A percentile compares a stretch with the other conserved stretches of the same genome.
Evolutionary conservation across 169 alveolate genomes (phyloP).

Genomic region (Eimeria mitis): DNA sequence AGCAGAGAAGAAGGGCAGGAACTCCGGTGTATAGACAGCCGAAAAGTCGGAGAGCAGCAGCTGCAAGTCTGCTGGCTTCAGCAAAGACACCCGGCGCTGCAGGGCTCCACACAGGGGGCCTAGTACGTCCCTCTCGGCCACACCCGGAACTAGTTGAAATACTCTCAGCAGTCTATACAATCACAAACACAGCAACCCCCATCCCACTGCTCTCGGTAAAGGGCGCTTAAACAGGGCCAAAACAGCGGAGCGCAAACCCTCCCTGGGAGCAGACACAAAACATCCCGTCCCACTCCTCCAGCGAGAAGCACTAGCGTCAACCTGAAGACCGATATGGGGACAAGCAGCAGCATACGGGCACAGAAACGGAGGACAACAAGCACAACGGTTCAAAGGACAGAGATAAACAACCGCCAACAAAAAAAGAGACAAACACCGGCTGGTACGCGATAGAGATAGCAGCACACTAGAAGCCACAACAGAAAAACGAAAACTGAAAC

Average conservation of each 20-base stretch:
- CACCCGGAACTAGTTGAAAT: conserved; percentile 37
- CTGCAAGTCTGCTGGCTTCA: conserved; percentile 48
- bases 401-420: background rate
- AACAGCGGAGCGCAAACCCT: background rate
- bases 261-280: background rate
- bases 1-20: conserved; percentile 35
- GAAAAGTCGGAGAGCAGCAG: conserved; percentile 46
- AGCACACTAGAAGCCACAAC: background rate
- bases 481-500: background rate
- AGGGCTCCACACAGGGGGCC: conserved; percentile 5
- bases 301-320: background rate
- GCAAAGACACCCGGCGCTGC: conserved; percentile 25
- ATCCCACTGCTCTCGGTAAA: background rate
- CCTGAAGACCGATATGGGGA: background rate
- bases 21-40: conserved; percentile 37
- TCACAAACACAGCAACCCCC: background rate
- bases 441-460: background rate
- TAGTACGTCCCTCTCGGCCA: conserved; percentile 44
- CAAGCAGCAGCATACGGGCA: background rate
- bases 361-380: background rate
- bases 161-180: conserved; percentile 27
- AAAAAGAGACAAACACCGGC: background rate
- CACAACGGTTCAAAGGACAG: background rate
- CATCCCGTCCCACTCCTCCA: background rate
- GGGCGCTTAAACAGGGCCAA: background rate